Evolutionary conservation across 441 rosid species (phyloP), one percentile per base, ranked within the genome.

Genomic region (Aleurites moluccanus): DNA sequence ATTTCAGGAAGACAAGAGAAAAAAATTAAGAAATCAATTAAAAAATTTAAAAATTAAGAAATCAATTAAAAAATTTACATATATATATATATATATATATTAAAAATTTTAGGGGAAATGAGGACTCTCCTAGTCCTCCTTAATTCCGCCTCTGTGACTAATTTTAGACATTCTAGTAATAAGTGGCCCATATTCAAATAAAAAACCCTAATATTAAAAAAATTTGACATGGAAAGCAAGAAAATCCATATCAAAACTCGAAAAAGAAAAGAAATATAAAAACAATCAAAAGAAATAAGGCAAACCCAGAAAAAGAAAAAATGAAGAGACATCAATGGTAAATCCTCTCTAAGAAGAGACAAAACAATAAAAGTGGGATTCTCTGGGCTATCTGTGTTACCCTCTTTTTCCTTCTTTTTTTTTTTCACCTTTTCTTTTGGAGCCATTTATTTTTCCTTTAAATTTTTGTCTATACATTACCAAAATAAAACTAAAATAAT

Each of bases 331-430:
- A 10, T 23, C 20, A 45, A 44, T 38, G 11, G 68, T 10, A 10
- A 38, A 66, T 63, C 5, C 27, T 38, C 27, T 38, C n/a, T 2
- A 6, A 67, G 35, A 73, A 64, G 82, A 80, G 88, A 88, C 86
- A 67, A 88, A 44, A n/a, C 75, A 70, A 77, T 77, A 44, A 35
- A 20, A 83, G 85, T 88, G 88, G 85, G 85, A 82, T 83, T 79
- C 81, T 75, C 79, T 74, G 72, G 59, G n/a, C 53, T 65, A 9
- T 20, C 3, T 65, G 44, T 25, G 18, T 50, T 47, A 52, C 59
- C 73, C 65, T 66, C 49, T 60, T 69, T 69, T 45, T 65, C 68
- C 35, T 25, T 13, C 50, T 68, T 70, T 50, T 45, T 23, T 13
- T 20, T 2, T 18, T 38, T 6, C 14, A 30, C 16, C 9, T n/a